These are phyloP conservation scores for Cadophora gregata DNA, from an alignment of 2,329 filamentous ascomycete genomes.

Conservation along the genomic window DNA sequence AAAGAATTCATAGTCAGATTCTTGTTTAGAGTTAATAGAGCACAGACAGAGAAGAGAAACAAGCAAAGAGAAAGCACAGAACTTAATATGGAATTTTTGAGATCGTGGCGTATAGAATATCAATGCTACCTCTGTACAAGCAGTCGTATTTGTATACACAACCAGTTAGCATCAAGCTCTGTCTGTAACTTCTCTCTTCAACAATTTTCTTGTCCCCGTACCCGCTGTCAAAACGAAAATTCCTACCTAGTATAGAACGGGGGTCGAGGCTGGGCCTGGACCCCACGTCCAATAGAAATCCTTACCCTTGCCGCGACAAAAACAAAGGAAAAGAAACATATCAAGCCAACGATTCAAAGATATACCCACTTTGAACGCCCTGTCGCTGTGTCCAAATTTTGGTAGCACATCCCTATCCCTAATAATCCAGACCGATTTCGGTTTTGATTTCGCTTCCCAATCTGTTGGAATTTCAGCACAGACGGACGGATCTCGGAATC, in stretches of 20 bases:
- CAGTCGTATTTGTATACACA: neutral
- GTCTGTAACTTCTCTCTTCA: neutral
- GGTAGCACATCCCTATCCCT: neutral
- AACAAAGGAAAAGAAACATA: neutral
- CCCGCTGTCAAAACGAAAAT: neutral
- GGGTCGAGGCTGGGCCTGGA: neutral
- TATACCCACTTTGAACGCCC: neutral
- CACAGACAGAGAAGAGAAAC: neutral
- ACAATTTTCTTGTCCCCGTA: neutral
- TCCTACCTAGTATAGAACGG: no score
- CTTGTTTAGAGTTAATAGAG: neutral
- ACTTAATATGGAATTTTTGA: neutral
- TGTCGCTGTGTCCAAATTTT: constrained; percentile 1
- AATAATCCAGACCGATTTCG: no score
- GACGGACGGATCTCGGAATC: no score
- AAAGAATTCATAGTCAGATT: neutral
- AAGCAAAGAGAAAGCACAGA: neutral
- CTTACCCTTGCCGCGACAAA: neutral
- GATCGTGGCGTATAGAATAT: neutral
- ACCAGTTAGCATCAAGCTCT: neutral
- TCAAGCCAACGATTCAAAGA: constrained; percentile 1
- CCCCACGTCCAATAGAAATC: neutral
- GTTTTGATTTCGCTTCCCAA: no score
- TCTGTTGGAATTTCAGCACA: no score
- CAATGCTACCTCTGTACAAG: no score